Conservation (phyloP, 495 filamentous ascomycete genomes). For the Penicillium simplicissimum region DNA sequence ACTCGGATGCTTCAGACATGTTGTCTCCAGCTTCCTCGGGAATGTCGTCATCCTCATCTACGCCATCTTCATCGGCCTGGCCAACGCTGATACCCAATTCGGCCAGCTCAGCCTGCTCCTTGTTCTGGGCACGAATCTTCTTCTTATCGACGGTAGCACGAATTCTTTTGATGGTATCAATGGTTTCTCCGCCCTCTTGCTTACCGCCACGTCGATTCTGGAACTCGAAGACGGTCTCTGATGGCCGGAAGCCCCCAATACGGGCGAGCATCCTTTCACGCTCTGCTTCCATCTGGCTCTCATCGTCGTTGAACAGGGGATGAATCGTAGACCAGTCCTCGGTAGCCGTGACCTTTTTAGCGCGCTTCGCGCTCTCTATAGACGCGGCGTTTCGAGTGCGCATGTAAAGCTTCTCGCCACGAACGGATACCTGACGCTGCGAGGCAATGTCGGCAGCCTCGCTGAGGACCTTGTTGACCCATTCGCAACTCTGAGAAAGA, state of each 20-base stretch:
- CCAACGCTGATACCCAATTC: conserved; percentile 32
- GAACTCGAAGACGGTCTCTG: conserved; percentile 94
- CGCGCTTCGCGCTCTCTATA: conserved; percentile 78
- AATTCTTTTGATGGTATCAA: conserved; percentile 74
- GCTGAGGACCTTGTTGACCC: conserved; percentile 70
- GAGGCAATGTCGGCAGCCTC: conserved; percentile 72
- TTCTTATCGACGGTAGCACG: conserved; percentile 55
- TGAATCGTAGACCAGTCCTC: conserved; percentile 71
- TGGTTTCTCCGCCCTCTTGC: conserved; percentile 58
- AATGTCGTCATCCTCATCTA: conserved; percentile 36
- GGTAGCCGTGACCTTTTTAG: conserved; percentile 69
- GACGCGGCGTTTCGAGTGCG: conserved; percentile 88
- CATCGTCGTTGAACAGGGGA: conserved; percentile 70
- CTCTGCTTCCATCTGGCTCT: conserved; percentile 62
- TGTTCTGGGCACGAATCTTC: conserved; percentile 37
- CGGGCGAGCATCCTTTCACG: conserved; percentile 81
- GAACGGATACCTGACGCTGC: conserved; percentile 71
- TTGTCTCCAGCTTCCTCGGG: conserved; percentile 52
- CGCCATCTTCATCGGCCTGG: conserved; percentile 25
- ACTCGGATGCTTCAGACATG: conserved; percentile 68
- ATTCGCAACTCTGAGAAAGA: conserved; percentile 73
- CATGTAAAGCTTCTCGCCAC: conserved; percentile 90
- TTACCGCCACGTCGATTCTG: conserved; percentile 66
- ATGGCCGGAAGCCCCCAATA: conserved; percentile 81
- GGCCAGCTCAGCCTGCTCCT: conserved; percentile 31